Conservation (phyloP, 192 early-diverging fungal genomes). For the Coemansia brasiliensis region DNA sequence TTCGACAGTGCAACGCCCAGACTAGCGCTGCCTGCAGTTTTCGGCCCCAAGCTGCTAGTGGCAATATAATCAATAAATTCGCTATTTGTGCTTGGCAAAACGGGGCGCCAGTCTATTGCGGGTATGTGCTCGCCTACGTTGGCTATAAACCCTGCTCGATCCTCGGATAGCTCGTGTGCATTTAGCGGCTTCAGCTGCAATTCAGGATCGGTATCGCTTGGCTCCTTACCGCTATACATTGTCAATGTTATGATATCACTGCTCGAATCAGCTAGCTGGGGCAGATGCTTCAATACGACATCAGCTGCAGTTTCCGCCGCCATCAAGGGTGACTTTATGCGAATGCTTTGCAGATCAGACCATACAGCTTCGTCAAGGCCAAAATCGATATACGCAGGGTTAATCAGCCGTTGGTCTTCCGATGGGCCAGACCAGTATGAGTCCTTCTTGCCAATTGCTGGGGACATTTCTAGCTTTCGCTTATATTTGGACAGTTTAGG, state of each 20-base stretch:
- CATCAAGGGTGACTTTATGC: background rate
- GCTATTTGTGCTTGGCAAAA: background rate
- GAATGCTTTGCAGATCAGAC: conserved; percentile 14
- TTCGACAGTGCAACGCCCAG: conserved; percentile 1
- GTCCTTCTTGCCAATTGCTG: background rate
- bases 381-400: conserved; percentile 28
- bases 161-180: conserved; percentile 2
- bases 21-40: background rate
- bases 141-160: conserved; percentile 16
- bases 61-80: conserved; percentile 23
- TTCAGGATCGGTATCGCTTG: background rate
- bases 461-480: background rate
- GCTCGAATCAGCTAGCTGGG: background rate
- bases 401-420: background rate
- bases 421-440: conserved; percentile 20
- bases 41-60: conserved; percentile 19
- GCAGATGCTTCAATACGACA: background rate
- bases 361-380: conserved; percentile 24
- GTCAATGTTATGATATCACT: background rate
- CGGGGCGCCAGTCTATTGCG: conserved; percentile 39
- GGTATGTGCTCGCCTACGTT: conserved; percentile 19
- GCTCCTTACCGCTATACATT: background rate
- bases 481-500: background rate
- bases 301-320: conserved; percentile 2
- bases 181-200: conserved; percentile 3